These are phyloP conservation scores for Huntiella bhutanensis DNA, from an alignment of 2,329 filamentous ascomycete species.

Conservation along the genomic window DNA sequence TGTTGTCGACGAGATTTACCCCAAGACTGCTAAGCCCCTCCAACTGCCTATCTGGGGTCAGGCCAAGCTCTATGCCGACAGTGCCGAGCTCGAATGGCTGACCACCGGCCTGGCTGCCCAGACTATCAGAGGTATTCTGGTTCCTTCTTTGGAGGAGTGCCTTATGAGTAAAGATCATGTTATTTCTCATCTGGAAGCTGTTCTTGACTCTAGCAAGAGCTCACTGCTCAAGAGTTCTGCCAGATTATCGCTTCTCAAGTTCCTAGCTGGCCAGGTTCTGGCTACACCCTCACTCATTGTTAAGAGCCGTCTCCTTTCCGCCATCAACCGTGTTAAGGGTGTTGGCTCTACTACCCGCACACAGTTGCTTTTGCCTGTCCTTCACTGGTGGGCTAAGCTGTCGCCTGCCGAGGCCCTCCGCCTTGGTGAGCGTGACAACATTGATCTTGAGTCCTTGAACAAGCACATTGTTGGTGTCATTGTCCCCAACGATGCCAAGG, in stretches of 20 bases:
- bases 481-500: conserved; percentile 32
- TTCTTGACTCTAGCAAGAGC: conserved; percentile 24
- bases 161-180: conserved; percentile 61
- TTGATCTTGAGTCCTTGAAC: conserved; percentile 25
- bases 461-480: conserved; percentile 31
- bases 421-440: conserved; percentile 22
- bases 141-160: conserved; percentile 68
- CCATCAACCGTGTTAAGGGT: conserved; percentile 54
- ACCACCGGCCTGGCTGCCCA: conserved; percentile 36
- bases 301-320: conserved; percentile 52
- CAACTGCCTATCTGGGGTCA: conserved; percentile 36
- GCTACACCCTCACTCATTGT: conserved; percentile 48
- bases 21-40: conserved; percentile 18
- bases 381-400: conserved; percentile 49
- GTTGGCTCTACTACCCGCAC: conserved; percentile 52
- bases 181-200: conserved; percentile 34
- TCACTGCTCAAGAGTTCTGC: conserved; percentile 36
- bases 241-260: conserved; percentile 47
- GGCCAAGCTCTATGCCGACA: conserved; percentile 44
- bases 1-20: conserved; percentile 33
- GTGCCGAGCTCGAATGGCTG: conserved; percentile 36
- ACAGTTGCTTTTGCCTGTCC: conserved; percentile 54
- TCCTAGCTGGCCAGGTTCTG: conserved; percentile 54
- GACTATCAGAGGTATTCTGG: conserved; percentile 45
- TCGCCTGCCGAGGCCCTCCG: conserved; percentile 29